Evolutionary conservation across 306 rosid genomes (phyloP), one percentile per base, ranked within the genome.

Genomic region (Trichosanthes truncata): DNA sequence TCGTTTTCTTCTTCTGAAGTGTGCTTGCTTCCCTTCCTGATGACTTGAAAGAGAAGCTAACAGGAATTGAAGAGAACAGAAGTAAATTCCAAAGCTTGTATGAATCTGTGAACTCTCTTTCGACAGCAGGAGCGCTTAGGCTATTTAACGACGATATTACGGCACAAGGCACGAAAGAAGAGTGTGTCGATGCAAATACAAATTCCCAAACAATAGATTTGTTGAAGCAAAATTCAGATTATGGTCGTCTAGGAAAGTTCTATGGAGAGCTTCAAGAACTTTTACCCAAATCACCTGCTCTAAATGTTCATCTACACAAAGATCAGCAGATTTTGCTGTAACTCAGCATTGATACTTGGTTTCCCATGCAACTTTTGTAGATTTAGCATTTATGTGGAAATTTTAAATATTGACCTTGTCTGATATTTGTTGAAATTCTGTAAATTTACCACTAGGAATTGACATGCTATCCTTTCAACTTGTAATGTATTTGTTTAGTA

Each of bases 1-100:
- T 57, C 82, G 74, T 77, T 69, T 46, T 26, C 82, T 83, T 81
- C 49, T 74, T 69, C 52, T 82, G 85, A 84, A 92, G 98, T 82
- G 89, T 90, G n/a, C 79, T 92, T 81, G 91, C 97, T 62, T 80
- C 78, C 71, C 93, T 94, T 85, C 93, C 94, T 12, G 93, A 83
- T 33, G 85, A 80, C 77, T 69, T 88, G 80, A 91, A 87, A 80
- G 95, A 87, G 82, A 87, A 81, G 85, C 76, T 89, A 84, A 80
- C 84, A 55, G 91, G 83, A 78, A 81, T 53, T 51, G 80, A 59
- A 53, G 93, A 88, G 65, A 91, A 83, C 78, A 85, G 89, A 79
- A 74, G 80, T 40, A 81, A 88, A 82, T 88, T 90, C 49, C 87
- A 81, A 83, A 82, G 67, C 75, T 81, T 92, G 90, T 57, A 88